Conservation (phyloP, 164 flowering plant species). For the Akebia trifoliata region DNA sequence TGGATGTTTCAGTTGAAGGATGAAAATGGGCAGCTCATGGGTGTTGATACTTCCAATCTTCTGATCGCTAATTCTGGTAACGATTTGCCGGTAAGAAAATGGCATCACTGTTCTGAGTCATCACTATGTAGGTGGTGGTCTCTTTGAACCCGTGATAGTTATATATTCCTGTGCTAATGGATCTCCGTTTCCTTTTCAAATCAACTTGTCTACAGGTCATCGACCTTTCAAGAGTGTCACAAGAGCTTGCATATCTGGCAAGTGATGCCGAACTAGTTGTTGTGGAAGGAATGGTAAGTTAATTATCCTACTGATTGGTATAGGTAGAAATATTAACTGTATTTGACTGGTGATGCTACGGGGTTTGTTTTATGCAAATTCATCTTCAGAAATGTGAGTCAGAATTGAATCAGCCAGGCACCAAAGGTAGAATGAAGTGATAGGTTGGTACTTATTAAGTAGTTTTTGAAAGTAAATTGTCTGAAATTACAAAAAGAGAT, state of each 20-base stretch:
- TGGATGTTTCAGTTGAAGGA: slow-evolving; percentile 71
- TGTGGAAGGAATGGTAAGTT: slow-evolving; percentile 93
- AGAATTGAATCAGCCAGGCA: neutral
- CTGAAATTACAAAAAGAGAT: too few species aligned
- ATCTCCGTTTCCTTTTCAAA: neutral
- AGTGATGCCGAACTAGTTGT: slow-evolving; percentile 89
- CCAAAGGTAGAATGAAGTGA: neutral
- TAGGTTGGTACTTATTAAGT: too few species aligned
- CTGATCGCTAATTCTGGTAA: slow-evolving; percentile 92
- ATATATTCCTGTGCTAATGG: neutral
- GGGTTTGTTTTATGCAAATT: too few species aligned
- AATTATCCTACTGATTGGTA: neutral
- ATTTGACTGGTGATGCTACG: too few species aligned
- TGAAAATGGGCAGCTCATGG: slow-evolving; percentile 67
- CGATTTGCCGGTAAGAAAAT: slow-evolving; percentile 85
- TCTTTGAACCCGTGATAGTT: neutral
- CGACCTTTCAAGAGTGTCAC: slow-evolving; percentile 76
- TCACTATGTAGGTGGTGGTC: too few species aligned
- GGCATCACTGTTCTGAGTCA: too few species aligned
- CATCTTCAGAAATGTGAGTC: neutral
- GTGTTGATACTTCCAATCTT: slow-evolving; percentile 81
- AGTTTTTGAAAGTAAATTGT: too few species aligned
- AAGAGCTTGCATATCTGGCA: slow-evolving; percentile 82
- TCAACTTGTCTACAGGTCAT: slow-evolving; percentile 66
- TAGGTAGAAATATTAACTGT: too few species aligned